These are phyloP conservation scores for Coccomyxa subellipsoidea DNA, from an alignment of 163 green algal genomes.

Conservation along the genomic window DNA sequence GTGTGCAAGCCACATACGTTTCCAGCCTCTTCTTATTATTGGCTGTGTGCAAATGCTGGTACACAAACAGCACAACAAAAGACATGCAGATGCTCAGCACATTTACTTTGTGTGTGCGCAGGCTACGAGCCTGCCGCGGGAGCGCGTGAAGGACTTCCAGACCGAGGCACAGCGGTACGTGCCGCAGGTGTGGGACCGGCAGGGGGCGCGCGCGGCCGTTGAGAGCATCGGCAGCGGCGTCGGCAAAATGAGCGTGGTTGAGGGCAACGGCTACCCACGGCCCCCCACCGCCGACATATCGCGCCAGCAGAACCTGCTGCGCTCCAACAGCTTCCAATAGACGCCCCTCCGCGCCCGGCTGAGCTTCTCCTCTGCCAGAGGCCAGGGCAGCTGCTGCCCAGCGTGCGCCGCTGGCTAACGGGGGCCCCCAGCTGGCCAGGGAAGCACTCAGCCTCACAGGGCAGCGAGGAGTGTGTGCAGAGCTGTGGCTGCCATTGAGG, in stretches of 20 bases:
- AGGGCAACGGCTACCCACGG: constrained; percentile 17
- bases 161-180: constrained; percentile 57
- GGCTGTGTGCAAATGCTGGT: not conserved
- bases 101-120: too few species aligned
- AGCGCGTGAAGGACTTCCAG: constrained; percentile 72
- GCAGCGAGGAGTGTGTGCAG: not conserved
- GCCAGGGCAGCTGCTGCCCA: not conserved
- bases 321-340: constrained; percentile 47
- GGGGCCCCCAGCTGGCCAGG: not conserved
- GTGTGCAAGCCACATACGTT: not conserved
- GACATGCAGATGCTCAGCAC: too few species aligned
- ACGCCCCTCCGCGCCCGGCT: not conserved
- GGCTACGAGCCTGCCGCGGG: constrained; percentile 60
- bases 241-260: constrained; percentile 34
- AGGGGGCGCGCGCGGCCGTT: not conserved
- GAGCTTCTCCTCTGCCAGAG: too few species aligned
- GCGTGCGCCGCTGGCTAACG: not conserved
- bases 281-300: not conserved
- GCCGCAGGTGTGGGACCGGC: not conserved
- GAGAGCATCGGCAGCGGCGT: constrained; percentile 30
- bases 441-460: not conserved
- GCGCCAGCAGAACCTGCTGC: constrained; percentile 22
- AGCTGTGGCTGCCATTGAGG: not conserved
- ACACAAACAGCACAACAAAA: not conserved
- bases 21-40: not conserved